phyloP scores from a whole-genome alignment of 2,329 filamentous ascomycete genomes.

The Onygenales sp. region DNA sequence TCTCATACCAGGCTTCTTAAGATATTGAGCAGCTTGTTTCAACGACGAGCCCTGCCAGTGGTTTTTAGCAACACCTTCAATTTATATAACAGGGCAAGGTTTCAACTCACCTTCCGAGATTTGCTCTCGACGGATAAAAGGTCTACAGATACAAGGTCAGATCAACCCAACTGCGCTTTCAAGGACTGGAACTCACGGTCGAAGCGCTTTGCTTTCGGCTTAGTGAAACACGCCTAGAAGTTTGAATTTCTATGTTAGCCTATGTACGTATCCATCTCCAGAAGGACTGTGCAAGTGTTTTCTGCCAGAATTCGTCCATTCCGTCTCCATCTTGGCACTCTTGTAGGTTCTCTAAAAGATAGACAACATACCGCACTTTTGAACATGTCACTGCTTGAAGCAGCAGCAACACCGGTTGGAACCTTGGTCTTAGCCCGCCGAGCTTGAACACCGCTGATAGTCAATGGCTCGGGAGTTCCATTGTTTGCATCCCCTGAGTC shows the following conservation, averaged over 20 bases:
- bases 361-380: constrained; percentile 54
- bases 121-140: constrained; percentile 55
- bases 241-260: not conserved
- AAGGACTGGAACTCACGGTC: constrained; percentile 54
- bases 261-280: no score
- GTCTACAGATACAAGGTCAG: constrained; percentile 21
- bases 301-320: not conserved
- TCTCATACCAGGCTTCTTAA: constrained; percentile 58
- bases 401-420: constrained; percentile 65
- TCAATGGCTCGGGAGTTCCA: constrained; percentile 32
- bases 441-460: constrained; percentile 56
- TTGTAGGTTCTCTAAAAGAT: not conserved
- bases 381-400: constrained; percentile 72
- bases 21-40: constrained; percentile 69
- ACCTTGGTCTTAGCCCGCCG: constrained; percentile 64
- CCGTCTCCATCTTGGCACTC: not conserved
- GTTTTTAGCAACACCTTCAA: not conserved
- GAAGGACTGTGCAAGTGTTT: no score
- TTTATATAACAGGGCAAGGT: constrained; percentile 17
- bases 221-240: constrained; percentile 38
- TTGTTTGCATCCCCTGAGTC: not conserved
- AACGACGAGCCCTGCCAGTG: constrained; percentile 55
- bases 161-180: not conserved
- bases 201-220: constrained; percentile 73
- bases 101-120: constrained; percentile 30